These are phyloP conservation scores for Melampsora americana DNA, from an alignment of 1,284 basidiomycete genomes.

Conservation along the genomic window DNA sequence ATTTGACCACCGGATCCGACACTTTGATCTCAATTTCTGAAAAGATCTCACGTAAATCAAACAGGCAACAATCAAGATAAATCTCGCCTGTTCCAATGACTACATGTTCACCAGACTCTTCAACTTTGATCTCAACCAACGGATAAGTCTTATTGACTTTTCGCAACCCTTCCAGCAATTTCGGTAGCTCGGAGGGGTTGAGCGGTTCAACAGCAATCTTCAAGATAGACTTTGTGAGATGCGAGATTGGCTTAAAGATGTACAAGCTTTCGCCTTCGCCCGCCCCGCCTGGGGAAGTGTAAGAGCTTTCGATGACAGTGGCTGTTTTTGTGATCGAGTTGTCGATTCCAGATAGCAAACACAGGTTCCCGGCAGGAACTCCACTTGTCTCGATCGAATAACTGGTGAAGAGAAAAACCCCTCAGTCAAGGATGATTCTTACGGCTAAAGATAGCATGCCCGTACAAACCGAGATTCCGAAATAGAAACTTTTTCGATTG, in stretches of 20 bases:
- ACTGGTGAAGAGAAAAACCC: slow-evolving; percentile 56
- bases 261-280: slow-evolving; percentile 75
- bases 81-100: slow-evolving; percentile 94
- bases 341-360: slow-evolving; percentile 87
- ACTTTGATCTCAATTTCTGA: slow-evolving; percentile 99
- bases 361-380: slow-evolving; percentile 85
- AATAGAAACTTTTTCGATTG: slow-evolving; percentile 82
- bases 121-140: slow-evolving; percentile 87
- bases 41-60: slow-evolving; percentile 87
- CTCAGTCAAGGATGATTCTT: neutral
- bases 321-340: slow-evolving; percentile 92
- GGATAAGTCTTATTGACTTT: slow-evolving; percentile 98
- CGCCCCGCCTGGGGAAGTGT: slow-evolving; percentile 56
- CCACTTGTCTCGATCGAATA: slow-evolving; percentile 86
- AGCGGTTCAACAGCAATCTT: slow-evolving; percentile 99
- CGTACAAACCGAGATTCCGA: slow-evolving; percentile 72
- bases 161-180: slow-evolving; percentile 94
- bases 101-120: slow-evolving; percentile 97
- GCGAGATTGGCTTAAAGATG: slow-evolving; percentile 91
- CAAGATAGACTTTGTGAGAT: slow-evolving; percentile 94
- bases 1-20: slow-evolving; percentile 95
- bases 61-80: slow-evolving; percentile 94
- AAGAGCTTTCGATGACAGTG: slow-evolving; percentile 65
- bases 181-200: slow-evolving; percentile 92
- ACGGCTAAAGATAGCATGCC: neutral